Evolutionary conservation across 108 stramenopile species (phyloP).

Genomic region (Cyclotella kingstonii): DNA sequence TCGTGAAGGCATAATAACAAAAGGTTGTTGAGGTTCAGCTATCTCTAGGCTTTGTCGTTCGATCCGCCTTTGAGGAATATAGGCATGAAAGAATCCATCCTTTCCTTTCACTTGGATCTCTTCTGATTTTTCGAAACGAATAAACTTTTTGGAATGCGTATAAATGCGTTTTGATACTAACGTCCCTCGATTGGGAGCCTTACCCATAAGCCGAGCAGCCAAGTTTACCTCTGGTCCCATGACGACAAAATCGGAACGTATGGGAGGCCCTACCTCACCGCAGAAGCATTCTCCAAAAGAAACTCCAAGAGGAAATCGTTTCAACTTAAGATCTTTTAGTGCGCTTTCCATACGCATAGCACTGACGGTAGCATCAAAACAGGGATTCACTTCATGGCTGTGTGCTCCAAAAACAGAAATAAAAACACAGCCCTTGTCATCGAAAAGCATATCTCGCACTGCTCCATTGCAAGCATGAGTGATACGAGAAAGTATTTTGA

Average conservation of each 20-base stretch:
- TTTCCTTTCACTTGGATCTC: conserved; percentile 49
- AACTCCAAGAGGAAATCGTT: conserved; percentile 48
- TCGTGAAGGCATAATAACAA: conserved; percentile 47
- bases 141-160: conserved; percentile 47
- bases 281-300: conserved; percentile 56
- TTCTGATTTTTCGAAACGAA: conserved; percentile 40
- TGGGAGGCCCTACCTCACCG: conserved; percentile 45
- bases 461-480: conserved; percentile 51
- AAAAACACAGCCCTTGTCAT: conserved; percentile 59
- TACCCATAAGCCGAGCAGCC: conserved; percentile 53
- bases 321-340: conserved; percentile 39
- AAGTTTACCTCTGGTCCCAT: conserved; percentile 59
- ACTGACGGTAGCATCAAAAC: conserved; percentile 47
- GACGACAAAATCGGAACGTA: conserved; percentile 50
- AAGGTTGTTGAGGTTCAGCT: conserved; percentile 37
- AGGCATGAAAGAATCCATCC: conserved; percentile 49
- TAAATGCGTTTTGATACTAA: conserved; percentile 51
- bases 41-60: conserved; percentile 33
- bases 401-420: conserved; percentile 56
- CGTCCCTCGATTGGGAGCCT: conserved; percentile 48
- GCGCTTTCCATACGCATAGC: conserved; percentile 53
- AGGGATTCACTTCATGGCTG: conserved; percentile 48
- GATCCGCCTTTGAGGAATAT: conserved; percentile 38
- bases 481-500: conserved; percentile 46
- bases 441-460: conserved; percentile 50